Percentiles rank a stretch among this genome's conserved stretches.
Evolutionary conservation across 805 yeast species (phyloP).

Genomic region (Pichia sporocuriosa): DNA sequence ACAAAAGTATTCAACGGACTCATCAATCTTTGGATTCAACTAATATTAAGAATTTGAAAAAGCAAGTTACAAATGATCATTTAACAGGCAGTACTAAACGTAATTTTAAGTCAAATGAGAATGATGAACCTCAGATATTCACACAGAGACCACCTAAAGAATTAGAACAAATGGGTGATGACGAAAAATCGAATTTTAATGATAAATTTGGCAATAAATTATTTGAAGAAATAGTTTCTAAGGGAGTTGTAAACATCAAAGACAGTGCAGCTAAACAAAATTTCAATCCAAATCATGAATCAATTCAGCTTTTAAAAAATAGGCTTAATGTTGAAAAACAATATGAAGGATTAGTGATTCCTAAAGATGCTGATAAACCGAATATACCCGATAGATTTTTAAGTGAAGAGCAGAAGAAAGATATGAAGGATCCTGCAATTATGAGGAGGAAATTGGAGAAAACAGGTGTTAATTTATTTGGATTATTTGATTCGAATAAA

Average conservation of each 20-base stretch:
- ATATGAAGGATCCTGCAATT: conserved; percentile 7
- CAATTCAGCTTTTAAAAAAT: conserved; percentile 20
- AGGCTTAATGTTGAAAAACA: conserved; percentile 19
- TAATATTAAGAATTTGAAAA: conserved; percentile 9
- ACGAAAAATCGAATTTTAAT: neutral
- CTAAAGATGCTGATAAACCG: conserved; percentile 14
- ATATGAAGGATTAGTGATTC: conserved; percentile 15
- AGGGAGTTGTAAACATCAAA: conserved; percentile 21
- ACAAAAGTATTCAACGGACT: conserved; percentile 4
- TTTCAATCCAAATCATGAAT: conserved; percentile 18
- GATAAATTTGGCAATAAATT: conserved; percentile 11
- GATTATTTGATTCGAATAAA: conserved; percentile 15
- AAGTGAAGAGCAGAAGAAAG: conserved; percentile 11
- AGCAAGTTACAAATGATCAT: conserved; percentile 10
- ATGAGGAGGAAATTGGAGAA: conserved; percentile 5
- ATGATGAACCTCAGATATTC: conserved; percentile 9
- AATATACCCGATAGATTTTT: conserved; percentile 19
- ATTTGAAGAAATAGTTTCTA: conserved; percentile 19
- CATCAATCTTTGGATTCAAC: conserved; percentile 4
- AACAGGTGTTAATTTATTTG: conserved; percentile 10
- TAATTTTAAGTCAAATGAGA: neutral
- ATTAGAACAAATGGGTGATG: conserved; percentile 10
- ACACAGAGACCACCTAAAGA: conserved; percentile 17
- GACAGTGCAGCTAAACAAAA: conserved; percentile 7
- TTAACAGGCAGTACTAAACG: neutral